A percentile compares a stretch with the other conserved stretches of the same genome.
Conservation (phyloP, 768 basidiomycete species). For the Agaricus bisporus region DNA sequence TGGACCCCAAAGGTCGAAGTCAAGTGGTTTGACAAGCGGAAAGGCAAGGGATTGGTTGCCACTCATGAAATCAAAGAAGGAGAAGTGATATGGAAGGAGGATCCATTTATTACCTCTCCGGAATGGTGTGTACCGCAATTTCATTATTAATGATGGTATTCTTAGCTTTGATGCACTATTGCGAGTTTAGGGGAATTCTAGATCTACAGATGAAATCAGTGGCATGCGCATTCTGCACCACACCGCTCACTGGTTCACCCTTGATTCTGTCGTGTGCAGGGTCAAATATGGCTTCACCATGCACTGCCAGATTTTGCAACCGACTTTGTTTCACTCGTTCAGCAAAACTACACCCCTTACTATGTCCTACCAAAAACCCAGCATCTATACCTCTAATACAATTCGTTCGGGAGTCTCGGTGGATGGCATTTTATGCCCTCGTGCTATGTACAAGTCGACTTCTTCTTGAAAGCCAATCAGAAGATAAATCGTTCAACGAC, state of each 20-base stretch:
- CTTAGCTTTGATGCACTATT: not conserved
- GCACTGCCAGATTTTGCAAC: slow-evolving; percentile 72
- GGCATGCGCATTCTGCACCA: slow-evolving; percentile 74
- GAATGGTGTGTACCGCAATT: slow-evolving; percentile 48
- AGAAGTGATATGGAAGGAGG: slow-evolving; percentile 80
- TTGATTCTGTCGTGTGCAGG: slow-evolving; percentile 49
- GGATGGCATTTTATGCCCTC: slow-evolving; percentile 76
- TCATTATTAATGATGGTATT: not conserved
- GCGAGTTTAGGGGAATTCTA: slow-evolving; percentile 62
- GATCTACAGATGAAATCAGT: slow-evolving; percentile 52
- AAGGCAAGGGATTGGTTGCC: slow-evolving; percentile 83
- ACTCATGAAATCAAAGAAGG: slow-evolving; percentile 59
- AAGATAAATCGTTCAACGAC: slow-evolving; percentile 35
- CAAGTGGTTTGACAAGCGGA: slow-evolving; percentile 58
- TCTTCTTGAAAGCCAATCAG: slow-evolving; percentile 45
- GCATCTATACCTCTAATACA: slow-evolving; percentile 52
- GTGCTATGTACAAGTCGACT: slow-evolving; percentile 60
- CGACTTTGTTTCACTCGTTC: slow-evolving; percentile 69
- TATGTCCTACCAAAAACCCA: slow-evolving; percentile 75
- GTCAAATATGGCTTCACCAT: slow-evolving; percentile 35
- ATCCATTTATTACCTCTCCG: slow-evolving; percentile 76
- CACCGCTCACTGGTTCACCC: slow-evolving; percentile 44
- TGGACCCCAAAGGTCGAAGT: slow-evolving; percentile 66
- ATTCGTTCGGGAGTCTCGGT: slow-evolving; percentile 53
- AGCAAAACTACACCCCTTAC: slow-evolving; percentile 55